These are phyloP conservation scores for Tritrichomonas foetus DNA, from an alignment of 208 protist genomes.

Conservation along the genomic window DNA sequence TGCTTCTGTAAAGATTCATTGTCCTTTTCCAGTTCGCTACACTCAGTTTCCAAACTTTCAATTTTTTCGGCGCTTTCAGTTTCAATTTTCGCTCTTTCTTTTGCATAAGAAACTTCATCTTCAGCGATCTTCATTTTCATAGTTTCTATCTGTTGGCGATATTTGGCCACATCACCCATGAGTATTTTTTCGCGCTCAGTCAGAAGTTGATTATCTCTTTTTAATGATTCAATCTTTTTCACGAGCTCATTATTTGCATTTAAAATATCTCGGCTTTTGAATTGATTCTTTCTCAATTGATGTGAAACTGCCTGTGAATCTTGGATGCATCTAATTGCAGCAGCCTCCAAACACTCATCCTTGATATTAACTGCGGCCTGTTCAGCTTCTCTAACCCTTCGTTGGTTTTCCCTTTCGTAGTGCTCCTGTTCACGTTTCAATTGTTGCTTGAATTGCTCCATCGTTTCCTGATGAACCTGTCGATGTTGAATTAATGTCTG, in stretches of 20 bases:
- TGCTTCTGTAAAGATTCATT: not conserved
- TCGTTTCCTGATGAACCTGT: conserved; percentile 35
- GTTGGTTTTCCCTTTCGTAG: not conserved
- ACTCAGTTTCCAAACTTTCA: not conserved
- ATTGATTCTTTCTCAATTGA: not conserved
- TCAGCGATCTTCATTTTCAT: not conserved
- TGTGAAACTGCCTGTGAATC: not conserved
- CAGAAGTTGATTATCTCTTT: not conserved
- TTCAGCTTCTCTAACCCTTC: not conserved
- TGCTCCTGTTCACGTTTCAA: not conserved
- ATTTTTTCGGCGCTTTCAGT: not conserved
- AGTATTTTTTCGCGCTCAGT: not conserved
- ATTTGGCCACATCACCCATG: not conserved
- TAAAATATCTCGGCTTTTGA: not conserved
- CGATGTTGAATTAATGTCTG: not conserved
- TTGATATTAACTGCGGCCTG: not conserved
- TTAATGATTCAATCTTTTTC: not conserved
- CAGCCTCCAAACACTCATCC: not conserved
- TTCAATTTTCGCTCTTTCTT: not conserved
- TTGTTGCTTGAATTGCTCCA: conserved; percentile 1
- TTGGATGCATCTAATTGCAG: conserved; percentile 29
- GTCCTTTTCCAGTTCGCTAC: not conserved
- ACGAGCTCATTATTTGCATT: conserved; percentile 20
- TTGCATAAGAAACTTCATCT: conserved; percentile 21
- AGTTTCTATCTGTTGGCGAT: not conserved